Evolutionary conservation across 768 basidiomycete genomes (phyloP), one percentile per base, ranked within the genome.

Genomic region (Cystofilobasidium bisporidii): DNA sequence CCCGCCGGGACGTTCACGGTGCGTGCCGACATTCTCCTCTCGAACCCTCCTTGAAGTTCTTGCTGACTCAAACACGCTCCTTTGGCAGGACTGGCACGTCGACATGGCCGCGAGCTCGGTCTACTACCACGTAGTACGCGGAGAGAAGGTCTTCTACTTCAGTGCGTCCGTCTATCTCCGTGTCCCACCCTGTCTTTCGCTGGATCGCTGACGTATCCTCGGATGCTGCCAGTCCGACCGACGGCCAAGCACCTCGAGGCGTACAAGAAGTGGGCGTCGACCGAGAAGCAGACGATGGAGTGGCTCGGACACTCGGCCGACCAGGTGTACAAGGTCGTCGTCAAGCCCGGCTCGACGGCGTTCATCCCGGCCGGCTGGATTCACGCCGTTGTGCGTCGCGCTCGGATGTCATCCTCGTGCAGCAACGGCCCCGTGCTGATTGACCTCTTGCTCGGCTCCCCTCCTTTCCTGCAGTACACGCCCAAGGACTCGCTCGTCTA

Each of bases 61-160:
- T n/a, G n/a, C n/a, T n/a, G n/a, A n/a, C n/a, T n/a, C n/a, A n/a
- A n/a, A n/a, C n/a, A n/a, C n/a, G n/a, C n/a, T n/a, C n/a, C n/a
- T n/a, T n/a, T n/a, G n/a, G n/a, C 69, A 93, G 91, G 94, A 97
- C 74, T 97, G 93, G 96, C 94, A 99, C 74, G 81, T 98, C 69
- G 96, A 99, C 78, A 97, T 99, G 75, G 94, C 94, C 26, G 96
- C 92, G 14, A 45, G 59, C 26, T 53, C 60, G 24, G 71, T 73
- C 40, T 98, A 94, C 77, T 98, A 98, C 74, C 92, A 97, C 72
- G 86, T 99, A 69, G 81, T 96, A 24, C 82, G 80, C 50, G 92
- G 92, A 32, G 82, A 85, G 65, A 96, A 91, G 83, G 93, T 86
- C 71, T 99, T 99, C 76, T 97, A 91, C 78, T 97, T 98, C 74